Base-by-base conservation (phyloP, 2,329 filamentous ascomycete genomes). In the Tolypocladium inflatum region DNA sequence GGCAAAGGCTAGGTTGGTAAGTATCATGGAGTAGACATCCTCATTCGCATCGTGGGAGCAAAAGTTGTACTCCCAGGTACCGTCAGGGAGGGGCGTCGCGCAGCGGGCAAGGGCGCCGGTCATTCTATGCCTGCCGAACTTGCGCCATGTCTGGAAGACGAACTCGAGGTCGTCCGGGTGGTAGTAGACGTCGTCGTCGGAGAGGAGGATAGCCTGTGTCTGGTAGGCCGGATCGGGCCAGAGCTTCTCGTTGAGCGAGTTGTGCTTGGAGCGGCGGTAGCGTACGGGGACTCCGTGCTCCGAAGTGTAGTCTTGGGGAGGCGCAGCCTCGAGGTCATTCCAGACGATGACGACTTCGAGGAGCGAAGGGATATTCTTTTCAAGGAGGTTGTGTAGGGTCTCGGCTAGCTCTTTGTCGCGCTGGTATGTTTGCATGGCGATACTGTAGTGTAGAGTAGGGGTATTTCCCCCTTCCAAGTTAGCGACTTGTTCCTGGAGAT, bases 141-240 rank as follows among this genome's bases (percentile, higher is more conserved):
- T 68, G 60, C 73, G 72, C 73, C 73, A 75, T 15, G 68, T 64
- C 54, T 75, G 72, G 56, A 75, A 75, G 35, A 68, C 70, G 23
- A 73, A 75, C 19, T 75, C 73, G 26, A 75, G 67, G 51, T 75
- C 73, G 7, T 62, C 58, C 21, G 73, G 73, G 35, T 67, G 64
- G 62, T 72, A 74, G 62, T 70, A 74, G n/a, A 74, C 71, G 58
- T 75, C 73, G 58, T 75, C 73, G 43, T 75, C 73, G n/a, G 69
- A 71, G 15, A 74, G 66, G 26, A 75, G 69, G 19, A 75, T 67
- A 13, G 72, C 73, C 56, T 74, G 67, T 19, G 73, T 75, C 54
- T 68, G 61, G 62, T 71, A 75, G 2, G 64, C 62, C 9, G 71
- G 68, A 30, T 74, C 71, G 4, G 72, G 69, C 64, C 66, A 66